These are phyloP conservation scores for Ceratobasidium sp. DNA, from an alignment of 1,284 basidiomycete genomes.

Conservation along the genomic window DNA sequence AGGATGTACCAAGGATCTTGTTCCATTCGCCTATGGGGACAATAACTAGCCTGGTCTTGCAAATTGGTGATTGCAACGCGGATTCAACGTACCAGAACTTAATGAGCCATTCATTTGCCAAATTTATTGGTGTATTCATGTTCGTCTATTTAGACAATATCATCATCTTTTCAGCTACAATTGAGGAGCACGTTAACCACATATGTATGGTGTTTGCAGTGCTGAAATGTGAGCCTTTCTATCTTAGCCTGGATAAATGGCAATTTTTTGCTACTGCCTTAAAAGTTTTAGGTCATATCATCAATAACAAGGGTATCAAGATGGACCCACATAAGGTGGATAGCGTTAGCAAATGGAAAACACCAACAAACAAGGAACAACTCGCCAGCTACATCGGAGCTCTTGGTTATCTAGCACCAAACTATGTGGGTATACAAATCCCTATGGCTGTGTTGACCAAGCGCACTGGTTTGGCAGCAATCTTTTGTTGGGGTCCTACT, in stretches of 20 bases:
- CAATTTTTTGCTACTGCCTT: constrained; percentile 1
- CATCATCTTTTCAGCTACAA: constrained; percentile 51
- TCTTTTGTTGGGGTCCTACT: constrained; percentile 53
- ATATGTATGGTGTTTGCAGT: constrained; percentile 42
- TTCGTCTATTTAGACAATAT: constrained; percentile 60
- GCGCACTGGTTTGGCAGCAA: constrained; percentile 44
- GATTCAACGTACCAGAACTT: constrained; percentile 58
- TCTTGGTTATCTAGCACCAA: constrained; percentile 44
- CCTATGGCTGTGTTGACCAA: constrained; percentile 51
- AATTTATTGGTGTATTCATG: constrained; percentile 52
- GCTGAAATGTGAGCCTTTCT: constrained; percentile 41
- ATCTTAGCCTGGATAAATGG: constrained; percentile 3
- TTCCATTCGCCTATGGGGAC: constrained; percentile 59
- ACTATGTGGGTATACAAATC: constrained; percentile 34
- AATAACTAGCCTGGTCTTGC: constrained; percentile 59
- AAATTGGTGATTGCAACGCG: constrained; percentile 60
- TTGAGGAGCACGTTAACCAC: constrained; percentile 46
- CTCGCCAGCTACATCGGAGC: constrained; percentile 44
- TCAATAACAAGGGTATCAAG: constrained; percentile 56
- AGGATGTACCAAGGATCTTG: constrained; percentile 53
- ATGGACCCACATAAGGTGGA: constrained; percentile 48
- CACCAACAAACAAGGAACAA: constrained; percentile 42
- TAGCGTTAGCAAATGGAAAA: constrained; percentile 47
- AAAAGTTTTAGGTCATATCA: constrained; percentile 56
- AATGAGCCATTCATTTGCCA: constrained; percentile 58